Conservation (phyloP, 495 filamentous ascomycete species). For the Schizothecium vesticola region DNA sequence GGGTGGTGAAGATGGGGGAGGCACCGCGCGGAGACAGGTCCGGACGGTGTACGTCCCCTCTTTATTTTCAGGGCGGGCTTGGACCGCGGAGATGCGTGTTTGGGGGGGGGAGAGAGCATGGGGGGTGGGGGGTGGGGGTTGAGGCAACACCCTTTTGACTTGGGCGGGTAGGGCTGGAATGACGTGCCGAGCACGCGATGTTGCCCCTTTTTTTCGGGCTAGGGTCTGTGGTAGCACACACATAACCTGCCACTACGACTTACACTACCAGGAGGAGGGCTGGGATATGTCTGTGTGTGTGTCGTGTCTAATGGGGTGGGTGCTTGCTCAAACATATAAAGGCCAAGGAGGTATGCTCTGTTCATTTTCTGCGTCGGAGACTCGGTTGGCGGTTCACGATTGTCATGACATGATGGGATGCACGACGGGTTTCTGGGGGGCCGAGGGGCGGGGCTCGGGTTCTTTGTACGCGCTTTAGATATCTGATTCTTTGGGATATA, state of each 20-base stretch:
- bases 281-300: neutral
- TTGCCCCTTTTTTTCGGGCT: neutral
- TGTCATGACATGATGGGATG: neutral
- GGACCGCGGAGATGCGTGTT: neutral
- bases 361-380: neutral
- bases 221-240: neutral
- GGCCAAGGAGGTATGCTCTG: neutral
- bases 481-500: neutral
- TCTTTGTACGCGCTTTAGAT: neutral
- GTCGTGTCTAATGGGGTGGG: too few relatives aligned
- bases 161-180: conserved; percentile 9
- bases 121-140: neutral
- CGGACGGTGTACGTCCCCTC: neutral
- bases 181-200: conserved; percentile 1
- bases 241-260: neutral
- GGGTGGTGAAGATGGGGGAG: neutral
- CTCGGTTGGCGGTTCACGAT: neutral
- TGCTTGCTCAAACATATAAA: neutral
- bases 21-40: neutral
- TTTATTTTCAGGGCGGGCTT: neutral
- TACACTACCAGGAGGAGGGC: neutral
- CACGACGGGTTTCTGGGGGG: neutral
- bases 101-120: neutral
- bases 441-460: neutral
- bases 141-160: neutral